phyloP scores from a whole-genome alignment of 2,329 filamentous ascomycete genomes.

The Eurotiales sp. region DNA sequence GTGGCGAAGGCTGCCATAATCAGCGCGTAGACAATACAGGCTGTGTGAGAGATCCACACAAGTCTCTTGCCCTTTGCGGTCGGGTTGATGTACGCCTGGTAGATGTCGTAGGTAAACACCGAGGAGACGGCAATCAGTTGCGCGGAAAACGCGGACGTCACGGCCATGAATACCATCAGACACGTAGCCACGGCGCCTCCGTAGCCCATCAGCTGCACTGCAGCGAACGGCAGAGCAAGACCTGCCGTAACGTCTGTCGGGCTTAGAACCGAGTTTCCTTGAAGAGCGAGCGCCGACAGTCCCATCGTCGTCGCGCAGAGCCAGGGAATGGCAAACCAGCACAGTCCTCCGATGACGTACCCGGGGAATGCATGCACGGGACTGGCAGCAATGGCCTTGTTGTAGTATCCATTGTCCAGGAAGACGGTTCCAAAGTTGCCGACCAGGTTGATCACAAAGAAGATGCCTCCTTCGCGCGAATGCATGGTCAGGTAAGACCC shows the following conservation, averaged over 20 bases:
- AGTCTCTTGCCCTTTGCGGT: constrained; percentile 68
- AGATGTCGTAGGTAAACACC: constrained; percentile 85
- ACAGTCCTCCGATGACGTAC: constrained; percentile 80
- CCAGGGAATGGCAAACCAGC: constrained; percentile 93
- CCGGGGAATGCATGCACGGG: constrained; percentile 83
- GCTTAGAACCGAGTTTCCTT: constrained; percentile 69
- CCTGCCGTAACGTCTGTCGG: constrained; percentile 74
- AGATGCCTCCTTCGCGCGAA: constrained; percentile 74
- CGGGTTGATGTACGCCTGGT: constrained; percentile 82
- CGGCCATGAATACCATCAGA: constrained; percentile 83
- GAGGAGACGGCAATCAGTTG: constrained; percentile 84
- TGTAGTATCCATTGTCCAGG: constrained; percentile 82
- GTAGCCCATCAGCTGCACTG: constrained; percentile 75
- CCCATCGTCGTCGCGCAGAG: constrained; percentile 86
- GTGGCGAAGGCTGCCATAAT: constrained; percentile 76
- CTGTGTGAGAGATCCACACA: constrained; percentile 73
- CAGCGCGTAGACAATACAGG: constrained; percentile 70
- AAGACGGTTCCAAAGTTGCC: constrained; percentile 84
- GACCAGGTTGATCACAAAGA: constrained; percentile 87
- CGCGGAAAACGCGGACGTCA: constrained; percentile 77
- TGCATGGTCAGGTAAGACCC: constrained; percentile 87
- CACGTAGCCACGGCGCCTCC: constrained; percentile 76
- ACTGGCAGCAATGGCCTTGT: constrained; percentile 86
- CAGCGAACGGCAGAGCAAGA: constrained; percentile 78
- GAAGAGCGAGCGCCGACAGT: constrained; percentile 73